These are phyloP conservation scores for Elsinoe perseae DNA, from an alignment of 2,329 filamentous ascomycete genomes.

Conservation along the genomic window DNA sequence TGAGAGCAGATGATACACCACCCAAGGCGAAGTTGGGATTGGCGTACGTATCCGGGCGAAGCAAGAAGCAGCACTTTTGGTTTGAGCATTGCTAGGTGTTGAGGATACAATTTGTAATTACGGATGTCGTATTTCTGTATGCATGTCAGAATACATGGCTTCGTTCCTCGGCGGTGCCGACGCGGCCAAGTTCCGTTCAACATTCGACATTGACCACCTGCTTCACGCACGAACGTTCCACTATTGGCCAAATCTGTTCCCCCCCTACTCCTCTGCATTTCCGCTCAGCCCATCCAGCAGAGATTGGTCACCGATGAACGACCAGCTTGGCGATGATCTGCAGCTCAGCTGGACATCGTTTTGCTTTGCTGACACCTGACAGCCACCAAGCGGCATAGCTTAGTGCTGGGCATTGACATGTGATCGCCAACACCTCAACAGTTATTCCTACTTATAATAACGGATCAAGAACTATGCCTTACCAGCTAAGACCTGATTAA, in stretches of 20 bases:
- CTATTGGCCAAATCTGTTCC: background rate
- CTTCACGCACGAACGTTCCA: background rate
- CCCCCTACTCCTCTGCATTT: background rate
- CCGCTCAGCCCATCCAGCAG: background rate
- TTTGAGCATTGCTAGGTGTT: background rate
- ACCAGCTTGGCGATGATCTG: background rate
- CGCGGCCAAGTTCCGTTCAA: background rate
- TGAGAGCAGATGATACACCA: background rate
- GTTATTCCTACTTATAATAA: background rate
- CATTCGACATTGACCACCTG: background rate
- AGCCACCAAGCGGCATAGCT: constrained; percentile 5
- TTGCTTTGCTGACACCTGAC: background rate
- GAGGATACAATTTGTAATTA: background rate
- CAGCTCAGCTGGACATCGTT: background rate
- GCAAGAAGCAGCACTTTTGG: background rate
- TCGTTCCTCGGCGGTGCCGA: background rate
- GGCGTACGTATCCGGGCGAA: background rate
- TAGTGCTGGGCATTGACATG: background rate
- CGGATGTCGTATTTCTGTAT: background rate
- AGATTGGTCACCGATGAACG: background rate
- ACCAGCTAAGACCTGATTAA: background rate
- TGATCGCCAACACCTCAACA: constrained; percentile 10
- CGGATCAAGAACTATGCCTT: background rate
- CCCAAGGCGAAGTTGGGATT: background rate
- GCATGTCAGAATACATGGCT: background rate